Evolutionary conservation across 805 yeast species (phyloP), one percentile per base, ranked within the genome.

Genomic region (Scheffersomyces stipitis): DNA sequence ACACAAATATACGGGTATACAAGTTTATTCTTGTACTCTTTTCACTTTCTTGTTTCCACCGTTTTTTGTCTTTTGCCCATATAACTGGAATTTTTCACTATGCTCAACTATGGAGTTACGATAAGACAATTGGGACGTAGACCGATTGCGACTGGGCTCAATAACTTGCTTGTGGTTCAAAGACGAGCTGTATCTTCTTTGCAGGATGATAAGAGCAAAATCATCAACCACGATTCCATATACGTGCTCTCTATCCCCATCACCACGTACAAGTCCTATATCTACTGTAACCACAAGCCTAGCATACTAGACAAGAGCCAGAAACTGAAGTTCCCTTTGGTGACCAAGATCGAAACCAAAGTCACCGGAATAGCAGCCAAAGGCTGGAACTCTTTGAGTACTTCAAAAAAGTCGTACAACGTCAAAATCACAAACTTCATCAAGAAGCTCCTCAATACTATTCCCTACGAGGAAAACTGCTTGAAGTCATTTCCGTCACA

Each of bases 391-490:
- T 76, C 73, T 34, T 57, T 90, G 54, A 71, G 66, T 30, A 54
- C 60, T 1, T 83, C 95, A 1, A 70, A 80, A 2, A 62, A 68
- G 26, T 53, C 66, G 7, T 61, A 83, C 50, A 87, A 87, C 57
- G 65, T 73, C 45, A 71, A 67, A 36, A 73, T 89, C 30, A 88
- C 84, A 2, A 34, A 53, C 3, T 66, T 67, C 43, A 75, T 82
- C 12, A 71, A 76, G 29, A 58, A 56, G 37, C 67, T 83, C 27
- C 58, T 89, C 46, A 74, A 76, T 35, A 69, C 78, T 15, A 78
- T 86, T 5, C 87, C 91, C 2, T 90, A 91, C 77, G 80, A 82
- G 46, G 98, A 90, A 53, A 75, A 78, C 50, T 76, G 88, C 31
- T 66, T 90, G 41, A 70, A 79, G 42, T 76, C 91, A 2, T 76